A percentile compares a stretch with the other conserved stretches of the same genome.
Conservation (phyloP, 306 rosid genomes). For the Vigna reflexopilosa region DNA sequence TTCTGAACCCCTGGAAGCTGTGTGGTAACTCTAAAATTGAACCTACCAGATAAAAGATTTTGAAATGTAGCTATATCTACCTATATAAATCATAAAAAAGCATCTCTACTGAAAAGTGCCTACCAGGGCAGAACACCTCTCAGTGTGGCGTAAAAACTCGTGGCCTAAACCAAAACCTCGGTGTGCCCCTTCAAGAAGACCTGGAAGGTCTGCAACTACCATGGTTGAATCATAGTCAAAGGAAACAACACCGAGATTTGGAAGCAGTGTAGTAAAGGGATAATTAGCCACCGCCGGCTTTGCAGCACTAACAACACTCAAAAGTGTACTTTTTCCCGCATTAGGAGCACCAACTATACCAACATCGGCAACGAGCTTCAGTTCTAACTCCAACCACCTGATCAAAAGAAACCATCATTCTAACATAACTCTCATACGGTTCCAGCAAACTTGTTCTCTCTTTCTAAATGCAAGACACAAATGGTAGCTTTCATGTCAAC, state of each 20-base stretch:
- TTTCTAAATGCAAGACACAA: constrained; percentile 18
- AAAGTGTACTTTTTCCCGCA: constrained; percentile 96
- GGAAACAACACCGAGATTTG: constrained; percentile 95
- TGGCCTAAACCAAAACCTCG: constrained; percentile 97
- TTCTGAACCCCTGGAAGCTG: not conserved
- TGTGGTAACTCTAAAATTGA: constrained; percentile 14
- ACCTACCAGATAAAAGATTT: constrained; percentile 15
- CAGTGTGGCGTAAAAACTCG: constrained; percentile 92
- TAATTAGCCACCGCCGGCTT: constrained; percentile 89
- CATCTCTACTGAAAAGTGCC: constrained; percentile 36
- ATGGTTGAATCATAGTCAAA: constrained; percentile 86
- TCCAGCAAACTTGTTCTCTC: constrained; percentile 20
- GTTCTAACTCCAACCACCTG: constrained; percentile 98
- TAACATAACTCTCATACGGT: constrained; percentile 5
- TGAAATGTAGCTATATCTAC: constrained; percentile 27
- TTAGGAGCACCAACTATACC: constrained; percentile 98
- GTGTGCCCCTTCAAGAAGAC: constrained; percentile 99
- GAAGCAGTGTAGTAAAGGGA: constrained; percentile 96
- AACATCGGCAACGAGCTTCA: constrained; percentile 96
- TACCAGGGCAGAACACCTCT: constrained; percentile 97
- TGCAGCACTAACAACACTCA: constrained; percentile 97
- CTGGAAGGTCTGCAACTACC: constrained; percentile 98
- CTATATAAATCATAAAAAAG: constrained; percentile 26
- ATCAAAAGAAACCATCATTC: constrained; percentile 48
- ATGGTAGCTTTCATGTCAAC: not conserved